Evolutionary conservation across 257 asterid species (phyloP).

Genomic region (Solanum clarkiae): DNA sequence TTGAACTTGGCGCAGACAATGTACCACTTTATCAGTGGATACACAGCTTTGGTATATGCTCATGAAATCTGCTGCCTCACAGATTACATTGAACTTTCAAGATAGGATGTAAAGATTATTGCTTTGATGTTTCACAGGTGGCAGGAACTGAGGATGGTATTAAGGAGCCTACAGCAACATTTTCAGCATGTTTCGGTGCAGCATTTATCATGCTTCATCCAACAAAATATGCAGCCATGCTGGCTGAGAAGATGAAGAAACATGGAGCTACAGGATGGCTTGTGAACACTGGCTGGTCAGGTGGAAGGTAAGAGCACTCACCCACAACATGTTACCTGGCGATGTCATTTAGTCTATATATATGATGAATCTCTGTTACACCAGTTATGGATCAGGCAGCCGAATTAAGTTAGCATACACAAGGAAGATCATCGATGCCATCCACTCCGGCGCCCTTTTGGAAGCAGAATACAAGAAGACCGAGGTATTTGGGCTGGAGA

Average conservation of each 20-base stretch:
- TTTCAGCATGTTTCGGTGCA: constrained; percentile 95
- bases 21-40: constrained; percentile 97
- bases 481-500: constrained; percentile 81
- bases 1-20: constrained; percentile 73
- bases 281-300: constrained; percentile 94
- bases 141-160: constrained; percentile 98
- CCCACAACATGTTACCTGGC: background rate
- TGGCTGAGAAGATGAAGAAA: constrained; percentile 75
- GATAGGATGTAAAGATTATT: background rate
- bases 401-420: constrained; percentile 83
- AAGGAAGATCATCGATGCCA: constrained; percentile 80
- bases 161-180: constrained; percentile 89
- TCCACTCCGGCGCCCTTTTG: constrained; percentile 63
- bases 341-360: background rate
- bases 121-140: constrained; percentile 26
- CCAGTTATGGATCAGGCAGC: constrained; percentile 73
- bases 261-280: constrained; percentile 95
- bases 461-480: constrained; percentile 52
- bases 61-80: background rate
- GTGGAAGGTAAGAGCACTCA: constrained; percentile 53
- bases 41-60: constrained; percentile 67
- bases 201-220: constrained; percentile 96
- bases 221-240: constrained; percentile 79
- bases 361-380: background rate
- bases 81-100: background rate